These are phyloP conservation scores for Boletellus deceptivus DNA, from an alignment of 1,284 basidiomycete species.

Conservation along the genomic window DNA sequence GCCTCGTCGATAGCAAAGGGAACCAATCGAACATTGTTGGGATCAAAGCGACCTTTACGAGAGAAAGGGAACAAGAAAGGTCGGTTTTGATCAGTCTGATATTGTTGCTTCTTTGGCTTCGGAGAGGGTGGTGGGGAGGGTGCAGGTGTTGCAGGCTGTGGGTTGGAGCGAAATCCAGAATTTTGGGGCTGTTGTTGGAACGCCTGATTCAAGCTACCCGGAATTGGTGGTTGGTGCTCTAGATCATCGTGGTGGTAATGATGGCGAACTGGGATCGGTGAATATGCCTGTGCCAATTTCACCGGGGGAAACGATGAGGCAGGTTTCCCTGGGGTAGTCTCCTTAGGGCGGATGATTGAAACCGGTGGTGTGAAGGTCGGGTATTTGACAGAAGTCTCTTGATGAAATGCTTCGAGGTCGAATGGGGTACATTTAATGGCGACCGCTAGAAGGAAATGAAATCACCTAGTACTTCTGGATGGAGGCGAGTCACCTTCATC, in stretches of 20 bases:
- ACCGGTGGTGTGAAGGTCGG: slow-evolving; percentile 75
- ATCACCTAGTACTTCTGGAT: background rate
- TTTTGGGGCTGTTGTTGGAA: slow-evolving; percentile 47
- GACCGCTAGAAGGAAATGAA: slow-evolving; percentile 34
- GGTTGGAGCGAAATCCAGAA: slow-evolving; percentile 49
- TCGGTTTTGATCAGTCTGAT: slow-evolving; percentile 93
- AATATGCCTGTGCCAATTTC: slow-evolving; percentile 85
- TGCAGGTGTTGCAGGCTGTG: slow-evolving; percentile 80
- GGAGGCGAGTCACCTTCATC: slow-evolving; percentile 53
- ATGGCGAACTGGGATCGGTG: slow-evolving; percentile 90
- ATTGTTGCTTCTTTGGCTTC: slow-evolving; percentile 97
- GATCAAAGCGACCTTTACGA: slow-evolving; percentile 37
- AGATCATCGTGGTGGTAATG: slow-evolving; percentile 84
- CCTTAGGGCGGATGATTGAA: slow-evolving; percentile 33
- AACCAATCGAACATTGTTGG: slow-evolving; percentile 63
- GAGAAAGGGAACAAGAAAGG: slow-evolving; percentile 98
- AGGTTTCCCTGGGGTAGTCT: slow-evolving; percentile 34
- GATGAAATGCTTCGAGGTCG: slow-evolving; percentile 83
- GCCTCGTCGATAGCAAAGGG: slow-evolving; percentile 97
- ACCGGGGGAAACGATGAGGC: slow-evolving; percentile 45
- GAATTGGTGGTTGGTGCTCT: slow-evolving; percentile 46
- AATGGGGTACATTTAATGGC: slow-evolving; percentile 83
- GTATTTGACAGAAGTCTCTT: slow-evolving; percentile 91
- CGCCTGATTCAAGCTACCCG: slow-evolving; percentile 40
- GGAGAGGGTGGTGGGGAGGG: slow-evolving; percentile 86